Percentiles rank a stretch among this genome's conserved stretches.
phyloP scores from a whole-genome alignment of 169 alveolate species.

The Prorocentrum cordatum region DNA sequence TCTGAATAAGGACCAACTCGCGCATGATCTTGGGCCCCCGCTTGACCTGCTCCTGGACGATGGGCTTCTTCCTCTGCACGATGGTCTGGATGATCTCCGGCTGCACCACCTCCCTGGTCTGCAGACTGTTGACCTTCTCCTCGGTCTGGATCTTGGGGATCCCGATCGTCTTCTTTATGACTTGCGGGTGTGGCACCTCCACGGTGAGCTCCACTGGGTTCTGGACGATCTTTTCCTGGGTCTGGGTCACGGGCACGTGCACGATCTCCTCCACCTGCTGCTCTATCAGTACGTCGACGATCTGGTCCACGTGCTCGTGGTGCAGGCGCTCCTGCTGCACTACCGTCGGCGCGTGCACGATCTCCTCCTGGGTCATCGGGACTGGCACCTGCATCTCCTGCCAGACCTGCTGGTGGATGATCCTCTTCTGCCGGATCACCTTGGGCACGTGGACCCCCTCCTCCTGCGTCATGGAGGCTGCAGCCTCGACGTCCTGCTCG shows the following conservation, averaged over 20 bases:
- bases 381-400: not conserved
- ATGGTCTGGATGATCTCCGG: not conserved
- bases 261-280: conserved; percentile 1
- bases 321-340: conserved; percentile 59
- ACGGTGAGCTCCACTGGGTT: not conserved
- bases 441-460: conserved; percentile 16
- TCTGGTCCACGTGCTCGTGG: conserved; percentile 14
- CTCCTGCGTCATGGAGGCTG: conserved; percentile 8
- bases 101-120: not conserved
- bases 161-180: no score
- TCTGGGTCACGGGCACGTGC: conserved; percentile 12
- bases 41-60: not conserved
- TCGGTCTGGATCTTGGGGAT: no score
- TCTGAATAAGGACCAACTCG: no score
- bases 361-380: conserved; percentile 19
- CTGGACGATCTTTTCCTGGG: not conserved
- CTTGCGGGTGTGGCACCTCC: not conserved
- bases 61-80: not conserved
- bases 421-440: not conserved
- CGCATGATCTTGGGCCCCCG: no score
- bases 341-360: conserved; percentile 59
- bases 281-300: not conserved
- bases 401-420: no score
- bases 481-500: not conserved
- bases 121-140: not conserved